Percentiles rank a stretch among this genome's conserved stretches.
Conservation (phyloP, 2,329 filamentous ascomycete species). For the Trichoderma sp. region DNA sequence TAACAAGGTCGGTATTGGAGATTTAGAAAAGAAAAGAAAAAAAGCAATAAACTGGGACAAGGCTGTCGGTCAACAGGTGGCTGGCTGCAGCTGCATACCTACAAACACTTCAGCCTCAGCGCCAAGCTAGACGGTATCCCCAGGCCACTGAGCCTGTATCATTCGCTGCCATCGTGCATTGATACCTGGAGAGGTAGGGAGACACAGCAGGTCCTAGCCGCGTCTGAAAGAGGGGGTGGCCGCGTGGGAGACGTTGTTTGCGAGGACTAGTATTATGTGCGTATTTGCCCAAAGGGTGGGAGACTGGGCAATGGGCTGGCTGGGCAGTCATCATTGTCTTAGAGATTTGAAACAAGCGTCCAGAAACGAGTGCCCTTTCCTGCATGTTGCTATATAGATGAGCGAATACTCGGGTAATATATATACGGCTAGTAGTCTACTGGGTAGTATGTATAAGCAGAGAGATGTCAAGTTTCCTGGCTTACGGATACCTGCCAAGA, state of each 20-base stretch:
- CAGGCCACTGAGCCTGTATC: neutral
- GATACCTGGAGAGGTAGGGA: constrained; percentile 8
- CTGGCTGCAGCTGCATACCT: constrained; percentile 20
- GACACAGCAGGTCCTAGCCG: neutral
- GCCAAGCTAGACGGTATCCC: neutral
- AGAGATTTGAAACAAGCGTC: neutral
- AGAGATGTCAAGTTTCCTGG: constrained; percentile 1
- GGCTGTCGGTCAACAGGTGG: constrained; percentile 15
- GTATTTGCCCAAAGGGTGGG: neutral
- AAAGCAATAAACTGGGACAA: neutral
- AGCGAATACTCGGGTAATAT: constrained; percentile 5
- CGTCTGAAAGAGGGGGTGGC: neutral
- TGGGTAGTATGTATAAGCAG: neutral
- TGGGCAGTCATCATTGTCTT: neutral
- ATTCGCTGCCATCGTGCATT: constrained; percentile 1
- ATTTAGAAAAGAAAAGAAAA: neutral
- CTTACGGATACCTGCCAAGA: neutral
- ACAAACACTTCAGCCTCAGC: constrained; percentile 22
- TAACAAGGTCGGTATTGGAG: neutral
- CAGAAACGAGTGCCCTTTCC: neutral
- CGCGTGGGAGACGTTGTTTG: neutral
- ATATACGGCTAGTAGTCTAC: neutral
- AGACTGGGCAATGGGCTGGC: neutral
- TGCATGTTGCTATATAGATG: neutral
- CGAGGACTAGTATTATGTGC: neutral